Conservation (phyloP, 2,329 filamentous ascomycete species). For the Tolypocladium inflatum region DNA sequence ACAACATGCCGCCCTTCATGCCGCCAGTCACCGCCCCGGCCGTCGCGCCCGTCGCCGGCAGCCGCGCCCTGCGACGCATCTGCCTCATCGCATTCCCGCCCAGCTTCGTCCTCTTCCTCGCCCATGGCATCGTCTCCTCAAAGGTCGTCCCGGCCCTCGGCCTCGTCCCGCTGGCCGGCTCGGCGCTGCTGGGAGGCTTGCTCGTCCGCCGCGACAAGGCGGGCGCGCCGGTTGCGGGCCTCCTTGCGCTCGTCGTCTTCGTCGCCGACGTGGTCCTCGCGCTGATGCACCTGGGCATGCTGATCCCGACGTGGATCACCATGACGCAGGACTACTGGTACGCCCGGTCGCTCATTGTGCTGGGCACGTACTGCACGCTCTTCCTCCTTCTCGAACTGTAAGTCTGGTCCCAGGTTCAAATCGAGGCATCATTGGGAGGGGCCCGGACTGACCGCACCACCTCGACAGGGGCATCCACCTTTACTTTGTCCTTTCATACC, state of each 20-base stretch:
- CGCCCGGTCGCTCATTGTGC: background rate
- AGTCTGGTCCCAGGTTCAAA: background rate
- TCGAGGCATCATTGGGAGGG: too few relatives aligned
- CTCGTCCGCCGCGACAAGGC: background rate
- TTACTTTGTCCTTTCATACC: background rate
- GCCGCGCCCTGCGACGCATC: background rate
- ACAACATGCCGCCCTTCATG: background rate
- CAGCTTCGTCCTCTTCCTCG: background rate
- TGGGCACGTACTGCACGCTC: background rate
- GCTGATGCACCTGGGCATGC: background rate
- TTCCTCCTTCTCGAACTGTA: background rate
- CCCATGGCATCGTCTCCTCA: background rate
- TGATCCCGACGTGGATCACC: background rate
- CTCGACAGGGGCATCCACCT: background rate
- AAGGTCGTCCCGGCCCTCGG: background rate
- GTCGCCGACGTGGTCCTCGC: background rate
- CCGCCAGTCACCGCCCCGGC: background rate
- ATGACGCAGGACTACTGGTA: background rate
- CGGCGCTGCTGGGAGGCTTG: background rate
- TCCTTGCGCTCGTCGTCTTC: background rate
- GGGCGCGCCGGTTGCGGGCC: background rate
- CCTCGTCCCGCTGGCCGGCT: background rate
- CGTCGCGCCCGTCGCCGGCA: background rate
- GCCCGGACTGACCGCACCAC: background rate
- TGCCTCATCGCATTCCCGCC: background rate